These are phyloP conservation scores for Hymenoscyphus infarciens DNA, from an alignment of 2,329 filamentous ascomycete genomes.

Conservation along the genomic window DNA sequence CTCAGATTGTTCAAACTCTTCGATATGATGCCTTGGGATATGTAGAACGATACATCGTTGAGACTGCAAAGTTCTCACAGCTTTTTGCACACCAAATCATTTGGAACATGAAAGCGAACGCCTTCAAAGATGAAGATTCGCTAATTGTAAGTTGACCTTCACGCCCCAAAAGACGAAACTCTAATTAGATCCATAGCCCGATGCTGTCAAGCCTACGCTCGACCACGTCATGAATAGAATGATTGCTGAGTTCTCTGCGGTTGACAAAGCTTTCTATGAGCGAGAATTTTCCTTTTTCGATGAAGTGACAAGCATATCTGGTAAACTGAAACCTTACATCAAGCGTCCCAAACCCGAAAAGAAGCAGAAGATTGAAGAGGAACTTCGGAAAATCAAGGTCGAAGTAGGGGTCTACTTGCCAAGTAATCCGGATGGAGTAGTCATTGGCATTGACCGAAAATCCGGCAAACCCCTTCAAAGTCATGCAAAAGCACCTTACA, in stretches of 20 bases:
- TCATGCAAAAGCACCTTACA: conserved; percentile 97
- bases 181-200: conserved; percentile 53
- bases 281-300: conserved; percentile 98
- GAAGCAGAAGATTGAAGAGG: conserved; percentile 98
- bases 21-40: conserved; percentile 92
- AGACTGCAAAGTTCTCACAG: conserved; percentile 97
- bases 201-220: conserved; percentile 87
- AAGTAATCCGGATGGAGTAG: conserved; percentile 93
- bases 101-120: conserved; percentile 99
- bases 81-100: conserved; percentile 99
- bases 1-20: conserved; percentile 93
- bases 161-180: conserved; percentile 7
- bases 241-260: conserved; percentile 72
- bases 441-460: conserved; percentile 96
- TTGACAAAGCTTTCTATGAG: conserved; percentile 84
- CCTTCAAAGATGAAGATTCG: conserved; percentile 94
- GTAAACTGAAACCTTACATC: conserved; percentile 90
- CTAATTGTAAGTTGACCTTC: conserved; percentile 58
- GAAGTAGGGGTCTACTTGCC: conserved; percentile 97
- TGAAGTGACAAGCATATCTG: conserved; percentile 91
- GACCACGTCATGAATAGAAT: conserved; percentile 86
- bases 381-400: conserved; percentile 93
- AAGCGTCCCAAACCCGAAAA: conserved; percentile 92
- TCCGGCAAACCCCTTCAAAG: conserved; percentile 96
- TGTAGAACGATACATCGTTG: conserved; percentile 91